Percentiles rank a stretch among this genome's conserved stretches.
phyloP scores from a whole-genome alignment of 2,329 filamentous ascomycete genomes.

The Aureobasidium pullulans region DNA sequence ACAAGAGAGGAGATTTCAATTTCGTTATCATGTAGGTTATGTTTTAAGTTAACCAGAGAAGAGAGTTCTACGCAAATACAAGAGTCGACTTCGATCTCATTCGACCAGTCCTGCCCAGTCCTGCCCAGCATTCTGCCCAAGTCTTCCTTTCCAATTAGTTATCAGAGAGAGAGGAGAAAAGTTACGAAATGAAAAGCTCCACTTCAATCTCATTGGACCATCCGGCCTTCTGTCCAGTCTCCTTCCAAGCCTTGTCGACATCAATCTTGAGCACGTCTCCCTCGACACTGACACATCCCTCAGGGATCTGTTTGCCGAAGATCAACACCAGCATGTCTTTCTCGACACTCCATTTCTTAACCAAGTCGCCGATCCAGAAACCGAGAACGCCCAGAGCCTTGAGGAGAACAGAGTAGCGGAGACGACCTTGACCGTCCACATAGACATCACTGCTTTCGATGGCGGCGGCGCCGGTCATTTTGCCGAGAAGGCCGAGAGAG shows the following conservation, averaged over 20 bases:
- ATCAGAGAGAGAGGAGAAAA: too few relatives aligned
- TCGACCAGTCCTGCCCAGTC: too few relatives aligned
- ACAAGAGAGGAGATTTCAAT: too few relatives aligned
- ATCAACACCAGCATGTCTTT: slow-evolving; percentile 69
- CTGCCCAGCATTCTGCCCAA: too few relatives aligned
- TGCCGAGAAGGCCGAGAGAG: slow-evolving; percentile 69
- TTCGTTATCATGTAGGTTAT: too few relatives aligned
- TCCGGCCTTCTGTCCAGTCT: slow-evolving; percentile 59
- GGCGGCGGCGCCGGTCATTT: slow-evolving; percentile 84
- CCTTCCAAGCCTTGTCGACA: slow-evolving; percentile 66
- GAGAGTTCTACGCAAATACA: too few relatives aligned
- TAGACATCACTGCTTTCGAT: slow-evolving; percentile 57
- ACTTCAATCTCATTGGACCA: slow-evolving; percentile 77
- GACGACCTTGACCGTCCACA: slow-evolving; percentile 50
- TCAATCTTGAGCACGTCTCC: slow-evolving; percentile 67
- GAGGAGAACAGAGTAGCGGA: slow-evolving; percentile 60
- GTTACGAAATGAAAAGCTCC: slow-evolving; percentile 45
- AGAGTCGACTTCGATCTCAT: too few relatives aligned
- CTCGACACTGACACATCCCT: slow-evolving; percentile 28
- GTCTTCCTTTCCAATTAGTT: too few relatives aligned
- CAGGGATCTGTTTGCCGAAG: slow-evolving; percentile 61
- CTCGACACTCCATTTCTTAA: slow-evolving; percentile 38
- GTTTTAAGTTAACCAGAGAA: too few relatives aligned
- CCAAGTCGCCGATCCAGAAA: slow-evolving; percentile 21
- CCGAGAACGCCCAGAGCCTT: slow-evolving; percentile 75